Evolutionary conservation across 73 alveolate genomes (phyloP).

Genomic region (Tetrahymena malaccensis): DNA sequence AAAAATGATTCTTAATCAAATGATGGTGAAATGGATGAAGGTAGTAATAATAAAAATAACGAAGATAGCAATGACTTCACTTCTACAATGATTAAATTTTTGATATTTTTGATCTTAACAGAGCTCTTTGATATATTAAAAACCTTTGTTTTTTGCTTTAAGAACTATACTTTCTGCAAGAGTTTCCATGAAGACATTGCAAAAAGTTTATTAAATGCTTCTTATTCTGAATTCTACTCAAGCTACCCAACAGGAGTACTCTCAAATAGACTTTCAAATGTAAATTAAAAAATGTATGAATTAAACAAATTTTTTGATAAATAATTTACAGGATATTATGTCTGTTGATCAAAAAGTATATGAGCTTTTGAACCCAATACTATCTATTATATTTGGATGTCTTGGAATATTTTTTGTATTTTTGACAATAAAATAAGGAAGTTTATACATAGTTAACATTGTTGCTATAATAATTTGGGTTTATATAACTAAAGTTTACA

Average conservation of each 20-base stretch:
- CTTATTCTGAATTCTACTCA: neutral
- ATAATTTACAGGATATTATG: neutral
- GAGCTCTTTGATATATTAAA: neutral
- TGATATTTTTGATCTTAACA: neutral
- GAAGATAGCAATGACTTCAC: neutral
- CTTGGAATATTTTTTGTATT: neutral
- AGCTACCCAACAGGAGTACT: neutral
- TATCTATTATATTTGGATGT: neutral
- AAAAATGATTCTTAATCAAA: neutral
- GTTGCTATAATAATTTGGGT: neutral
- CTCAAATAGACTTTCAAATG: neutral
- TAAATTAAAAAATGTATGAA: neutral
- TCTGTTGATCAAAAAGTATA: neutral
- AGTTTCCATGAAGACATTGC: neutral
- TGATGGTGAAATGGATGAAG: neutral
- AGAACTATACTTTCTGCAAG: neutral
- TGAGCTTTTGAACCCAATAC: neutral
- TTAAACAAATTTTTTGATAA: neutral
- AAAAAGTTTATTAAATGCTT: neutral
- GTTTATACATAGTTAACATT: neutral
- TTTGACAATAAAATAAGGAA: neutral
- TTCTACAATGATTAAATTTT: neutral
- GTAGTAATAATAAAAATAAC: neutral
- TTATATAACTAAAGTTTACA: neutral
- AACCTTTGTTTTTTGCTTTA: neutral